Base-by-base conservation (phyloP, 2,329 filamentous ascomycete genomes). In the Pestalotiopsis sp. region DNA sequence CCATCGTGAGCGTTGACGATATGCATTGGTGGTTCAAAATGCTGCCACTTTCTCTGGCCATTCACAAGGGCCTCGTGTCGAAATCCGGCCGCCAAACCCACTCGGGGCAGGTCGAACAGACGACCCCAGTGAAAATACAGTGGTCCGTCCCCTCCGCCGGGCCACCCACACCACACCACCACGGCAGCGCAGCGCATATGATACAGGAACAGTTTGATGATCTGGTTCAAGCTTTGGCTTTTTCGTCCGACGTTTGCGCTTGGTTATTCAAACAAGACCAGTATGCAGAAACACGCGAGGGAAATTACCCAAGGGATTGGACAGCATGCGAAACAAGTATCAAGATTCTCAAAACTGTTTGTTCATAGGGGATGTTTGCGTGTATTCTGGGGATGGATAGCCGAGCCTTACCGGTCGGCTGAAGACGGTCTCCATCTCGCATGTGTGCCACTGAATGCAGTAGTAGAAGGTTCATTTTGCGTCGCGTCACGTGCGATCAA, bases 171-270 rank as follows among this genome's bases (percentile, higher is more conserved):
- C 59, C 59, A 27, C 25, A 20, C 58, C 27, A 61, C n/a, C 7
- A 36, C 14, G n/a, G 27, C 59, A 38, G 58, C 58, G 14, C 27
- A 27, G 59, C 59, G 27, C 36, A 27, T 14, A 61, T 61, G 59
- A 61, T 20, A 61, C 59, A 39, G 13, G 27, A 39, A 23, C 25
- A 61, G 59, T 61, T 61, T 61, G 59, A 61, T 61, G 17, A 6
- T 23, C 57, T 59, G 17, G 45, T 52, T n/a, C 17, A n/a, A 52
- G 20, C 45, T 52, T 52, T 52, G 17, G 7, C 7, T 52, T n/a
- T 17, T n/a, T n/a, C 17, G 45, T 17, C 45, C 20, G 45, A 52
- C 9, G 17, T n/a, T 23, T 52, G 45, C 45, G 45, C 45, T 52
- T 52, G 17, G 45, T 17, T 52, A 6, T 17, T n/a, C 17, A 17